These are phyloP conservation scores for Pseudogymnoascus sp. DNA, from an alignment of 2,329 filamentous ascomycete species.

Conservation along the genomic window DNA sequence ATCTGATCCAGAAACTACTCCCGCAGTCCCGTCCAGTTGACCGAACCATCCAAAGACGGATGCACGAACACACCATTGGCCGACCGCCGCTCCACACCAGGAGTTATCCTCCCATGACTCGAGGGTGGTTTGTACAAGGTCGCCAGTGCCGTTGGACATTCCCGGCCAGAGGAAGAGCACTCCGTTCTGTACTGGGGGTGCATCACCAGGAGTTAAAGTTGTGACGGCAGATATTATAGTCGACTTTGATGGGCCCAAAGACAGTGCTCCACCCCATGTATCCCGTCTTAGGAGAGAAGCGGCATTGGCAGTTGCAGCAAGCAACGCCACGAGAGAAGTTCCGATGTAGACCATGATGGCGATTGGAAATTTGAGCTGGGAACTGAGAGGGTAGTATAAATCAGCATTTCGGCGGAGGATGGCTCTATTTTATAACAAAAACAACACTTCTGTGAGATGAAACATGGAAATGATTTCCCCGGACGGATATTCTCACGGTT, in stretches of 20 bases:
- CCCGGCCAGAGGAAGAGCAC: conserved; percentile 37
- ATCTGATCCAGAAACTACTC: conserved; percentile 23
- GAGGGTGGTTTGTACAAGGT: conserved; percentile 36
- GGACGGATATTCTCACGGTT: background rate
- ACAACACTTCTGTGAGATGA: background rate
- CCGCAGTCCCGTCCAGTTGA: conserved; percentile 29
- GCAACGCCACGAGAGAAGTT: background rate
- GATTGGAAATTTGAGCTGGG: background rate
- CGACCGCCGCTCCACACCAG: conserved; percentile 34
- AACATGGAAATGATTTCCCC: conserved; percentile 2
- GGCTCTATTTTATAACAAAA: background rate
- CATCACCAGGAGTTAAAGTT: conserved; percentile 33
- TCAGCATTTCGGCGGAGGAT: background rate
- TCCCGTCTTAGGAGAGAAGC: conserved; percentile 18
- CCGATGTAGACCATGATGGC: background rate
- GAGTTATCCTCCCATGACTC: conserved; percentile 35
- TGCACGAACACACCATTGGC: conserved; percentile 37
- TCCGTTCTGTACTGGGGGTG: conserved; percentile 32
- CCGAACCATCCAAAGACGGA: conserved; percentile 36
- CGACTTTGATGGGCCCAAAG: conserved; percentile 32
- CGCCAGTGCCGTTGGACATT: conserved; percentile 38
- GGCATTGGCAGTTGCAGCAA: background rate
- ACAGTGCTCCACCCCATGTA: conserved; percentile 33
- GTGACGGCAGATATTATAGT: conserved; percentile 35
- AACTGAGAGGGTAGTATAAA: background rate